Conservation (phyloP, 2,329 filamentous ascomycete genomes). For the Gaeumannomyces sp. region DNA sequence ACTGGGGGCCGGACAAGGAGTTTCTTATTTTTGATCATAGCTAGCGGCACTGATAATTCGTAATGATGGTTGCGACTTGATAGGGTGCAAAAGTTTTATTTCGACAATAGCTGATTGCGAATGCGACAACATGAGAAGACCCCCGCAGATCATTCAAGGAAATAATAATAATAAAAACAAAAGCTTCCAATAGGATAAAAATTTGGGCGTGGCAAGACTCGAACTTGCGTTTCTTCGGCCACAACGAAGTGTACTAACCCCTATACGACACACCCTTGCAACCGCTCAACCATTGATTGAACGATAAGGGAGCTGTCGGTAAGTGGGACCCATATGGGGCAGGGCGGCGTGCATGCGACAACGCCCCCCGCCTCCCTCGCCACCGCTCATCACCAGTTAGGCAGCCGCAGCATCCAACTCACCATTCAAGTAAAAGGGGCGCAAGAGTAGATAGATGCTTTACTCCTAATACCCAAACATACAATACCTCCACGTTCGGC, state of each 20-base stretch:
- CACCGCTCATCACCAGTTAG: too few relatives aligned
- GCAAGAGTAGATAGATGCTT: too few relatives aligned
- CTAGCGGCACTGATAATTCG: neutral
- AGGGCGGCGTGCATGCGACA: too few relatives aligned
- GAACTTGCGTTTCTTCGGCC: slow-evolving; percentile 11
- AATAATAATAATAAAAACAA: neutral
- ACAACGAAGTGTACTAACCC: slow-evolving; percentile 11
- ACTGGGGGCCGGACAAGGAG: slow-evolving; percentile 2
- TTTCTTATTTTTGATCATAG: neutral
- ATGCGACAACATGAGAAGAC: neutral
- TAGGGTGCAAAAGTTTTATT: neutral
- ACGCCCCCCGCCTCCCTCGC: too few relatives aligned
- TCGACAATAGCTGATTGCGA: neutral
- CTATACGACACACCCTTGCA: slow-evolving; percentile 11
- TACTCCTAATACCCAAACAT: too few relatives aligned
- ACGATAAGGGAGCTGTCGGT: neutral
- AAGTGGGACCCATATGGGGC: too few relatives aligned
- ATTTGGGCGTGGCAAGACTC: slow-evolving; percentile 11
- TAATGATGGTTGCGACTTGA: neutral
- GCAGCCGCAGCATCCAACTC: too few relatives aligned
- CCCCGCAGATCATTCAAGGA: neutral
- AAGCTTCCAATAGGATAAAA: slow-evolving; percentile 3
- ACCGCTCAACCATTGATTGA: slow-evolving; percentile 2
- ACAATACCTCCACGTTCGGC: too few relatives aligned
- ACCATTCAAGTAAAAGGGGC: too few relatives aligned